Evolutionary conservation across 2,329 filamentous ascomycete species (phyloP).

Genomic region (Arthrobotrys musiformis): DNA sequence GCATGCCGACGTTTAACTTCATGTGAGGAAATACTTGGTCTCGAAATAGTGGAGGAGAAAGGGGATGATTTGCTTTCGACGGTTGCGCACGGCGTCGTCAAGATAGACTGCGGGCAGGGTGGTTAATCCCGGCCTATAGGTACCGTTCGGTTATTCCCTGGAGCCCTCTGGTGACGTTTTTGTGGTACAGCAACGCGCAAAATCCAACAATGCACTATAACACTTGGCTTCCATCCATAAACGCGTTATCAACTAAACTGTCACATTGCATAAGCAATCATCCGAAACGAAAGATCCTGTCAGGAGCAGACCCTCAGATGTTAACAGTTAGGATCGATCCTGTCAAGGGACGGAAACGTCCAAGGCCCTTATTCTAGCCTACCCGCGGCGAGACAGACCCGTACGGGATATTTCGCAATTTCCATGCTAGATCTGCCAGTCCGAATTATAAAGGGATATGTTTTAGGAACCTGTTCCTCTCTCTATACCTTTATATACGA

Average conservation of each 20-base stretch:
- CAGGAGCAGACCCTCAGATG: background rate
- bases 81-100: constrained; percentile 42
- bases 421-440: background rate
- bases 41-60: background rate
- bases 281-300: background rate
- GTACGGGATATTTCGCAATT: background rate
- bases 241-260: too few species aligned
- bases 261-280: background rate
- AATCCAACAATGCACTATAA: constrained; percentile 3
- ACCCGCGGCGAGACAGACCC: constrained; percentile 5
- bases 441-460: too few species aligned
- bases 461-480: too few species aligned
- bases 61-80: constrained; percentile 1
- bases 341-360: background rate
- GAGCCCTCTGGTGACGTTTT: constrained; percentile 6
- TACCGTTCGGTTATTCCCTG: constrained; percentile 11
- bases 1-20: background rate
- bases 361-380: background rate
- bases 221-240: background rate
- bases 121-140: constrained; percentile 23
- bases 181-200: constrained; percentile 9
- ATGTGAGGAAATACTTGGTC: constrained; percentile 13
- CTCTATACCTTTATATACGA: too few species aligned
- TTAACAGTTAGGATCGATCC: too few species aligned
- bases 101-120: constrained; percentile 23